These are phyloP conservation scores for Brassica juncea DNA, from an alignment of 345 rosid genomes.

Conservation along the genomic window DNA sequence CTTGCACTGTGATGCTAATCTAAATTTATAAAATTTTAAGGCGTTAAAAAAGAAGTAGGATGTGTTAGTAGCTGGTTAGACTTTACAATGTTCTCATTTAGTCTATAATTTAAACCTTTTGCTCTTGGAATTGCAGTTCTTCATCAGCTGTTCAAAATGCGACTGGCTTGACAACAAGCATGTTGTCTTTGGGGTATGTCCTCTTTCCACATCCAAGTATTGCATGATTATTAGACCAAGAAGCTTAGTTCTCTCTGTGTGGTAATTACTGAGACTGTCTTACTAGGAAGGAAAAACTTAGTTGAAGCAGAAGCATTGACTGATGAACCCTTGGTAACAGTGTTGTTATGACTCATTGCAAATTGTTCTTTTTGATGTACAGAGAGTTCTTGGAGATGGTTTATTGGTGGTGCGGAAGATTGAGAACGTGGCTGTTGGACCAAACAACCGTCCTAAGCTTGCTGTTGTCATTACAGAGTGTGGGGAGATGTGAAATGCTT, in stretches of 20 bases:
- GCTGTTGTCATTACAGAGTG: constrained; percentile 79
- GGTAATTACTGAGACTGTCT: not conserved
- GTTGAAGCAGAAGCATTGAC: not conserved
- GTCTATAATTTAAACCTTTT: not conserved
- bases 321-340: not conserved
- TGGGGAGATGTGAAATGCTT: constrained; percentile 73
- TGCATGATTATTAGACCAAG: not conserved
- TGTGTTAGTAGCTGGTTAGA: not conserved
- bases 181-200: constrained; percentile 91
- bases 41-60: not conserved
- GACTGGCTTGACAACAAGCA: constrained; percentile 99
- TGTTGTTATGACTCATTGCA: constrained; percentile 13
- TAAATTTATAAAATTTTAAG: not conserved
- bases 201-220: constrained; percentile 5
- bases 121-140: constrained; percentile 66
- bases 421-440: constrained; percentile 94
- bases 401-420: constrained; percentile 83
- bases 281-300: not conserved
- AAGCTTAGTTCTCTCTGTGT: constrained; percentile 13
- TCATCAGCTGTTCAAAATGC: constrained; percentile 88
- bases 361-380: constrained; percentile 9
- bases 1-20: not conserved
- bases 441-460: constrained; percentile 84
- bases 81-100: not conserved
- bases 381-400: constrained; percentile 96